Evolutionary conservation across 1,284 basidiomycete genomes (phyloP).

Genomic region (Filobasidium uniguttulatum): DNA sequence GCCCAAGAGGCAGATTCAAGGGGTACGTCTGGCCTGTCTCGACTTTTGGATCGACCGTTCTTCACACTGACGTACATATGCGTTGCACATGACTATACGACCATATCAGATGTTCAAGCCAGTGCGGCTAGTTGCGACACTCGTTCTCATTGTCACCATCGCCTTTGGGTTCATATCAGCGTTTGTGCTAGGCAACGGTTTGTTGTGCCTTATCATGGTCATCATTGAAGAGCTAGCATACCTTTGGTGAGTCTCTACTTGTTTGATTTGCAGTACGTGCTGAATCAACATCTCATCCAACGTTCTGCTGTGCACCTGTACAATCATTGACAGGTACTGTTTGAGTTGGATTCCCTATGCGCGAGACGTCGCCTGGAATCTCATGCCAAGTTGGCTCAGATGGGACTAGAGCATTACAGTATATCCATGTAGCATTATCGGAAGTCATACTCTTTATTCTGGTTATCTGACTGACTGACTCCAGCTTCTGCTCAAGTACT

Average conservation of each 20-base stretch:
- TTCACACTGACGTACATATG: constrained; percentile 7
- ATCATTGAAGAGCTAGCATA: constrained; percentile 72
- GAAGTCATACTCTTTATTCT: no score
- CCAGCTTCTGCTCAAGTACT: no score
- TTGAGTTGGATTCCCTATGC: constrained; percentile 70
- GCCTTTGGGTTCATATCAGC: constrained; percentile 66
- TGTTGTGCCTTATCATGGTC: constrained; percentile 50
- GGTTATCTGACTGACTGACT: no score
- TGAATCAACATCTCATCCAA: not conserved
- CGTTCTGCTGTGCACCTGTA: not conserved
- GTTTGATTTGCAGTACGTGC: not conserved
- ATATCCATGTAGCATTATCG: no score
- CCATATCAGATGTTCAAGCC: constrained; percentile 74
- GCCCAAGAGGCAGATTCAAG: constrained; percentile 65
- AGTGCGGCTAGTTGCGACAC: constrained; percentile 66
- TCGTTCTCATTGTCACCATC: constrained; percentile 63
- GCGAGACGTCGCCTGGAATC: constrained; percentile 29
- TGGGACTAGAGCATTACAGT: no score
- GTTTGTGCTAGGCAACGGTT: constrained; percentile 45
- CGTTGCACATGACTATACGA: not conserved
- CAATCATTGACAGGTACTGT: constrained; percentile 22
- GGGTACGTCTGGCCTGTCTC: constrained; percentile 42
- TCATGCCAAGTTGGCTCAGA: not conserved
- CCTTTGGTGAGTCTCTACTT: constrained; percentile 49
- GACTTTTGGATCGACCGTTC: constrained; percentile 14